Evolutionary conservation across 306 rosid species (phyloP).

Genomic region (Cucurbita moschata): DNA sequence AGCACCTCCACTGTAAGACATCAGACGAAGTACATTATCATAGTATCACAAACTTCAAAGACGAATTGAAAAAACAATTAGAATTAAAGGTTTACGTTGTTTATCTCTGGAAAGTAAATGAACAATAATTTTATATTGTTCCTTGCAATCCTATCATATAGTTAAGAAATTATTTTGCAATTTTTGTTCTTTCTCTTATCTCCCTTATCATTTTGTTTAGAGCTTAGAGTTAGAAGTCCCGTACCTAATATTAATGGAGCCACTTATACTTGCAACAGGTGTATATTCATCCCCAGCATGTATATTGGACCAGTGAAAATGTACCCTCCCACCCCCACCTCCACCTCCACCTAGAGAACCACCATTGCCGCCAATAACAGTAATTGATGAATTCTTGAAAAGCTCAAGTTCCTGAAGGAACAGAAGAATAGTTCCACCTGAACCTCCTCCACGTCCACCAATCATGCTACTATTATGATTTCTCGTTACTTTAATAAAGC

Average conservation of each 20-base stretch:
- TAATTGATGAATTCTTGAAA: slow-evolving; percentile 54
- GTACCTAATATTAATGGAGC: slow-evolving; percentile 67
- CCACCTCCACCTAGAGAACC: slow-evolving; percentile 91
- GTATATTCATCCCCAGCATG: slow-evolving; percentile 61
- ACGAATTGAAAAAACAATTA: not conserved
- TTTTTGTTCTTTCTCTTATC: not conserved
- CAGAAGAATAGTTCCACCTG: slow-evolving; percentile 94
- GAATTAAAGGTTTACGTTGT: not conserved
- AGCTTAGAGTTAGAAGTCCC: not conserved
- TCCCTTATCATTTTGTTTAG: not conserved
- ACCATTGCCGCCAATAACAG: slow-evolving; percentile 80
- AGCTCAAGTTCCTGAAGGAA: slow-evolving; percentile 87
- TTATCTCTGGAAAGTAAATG: not conserved
- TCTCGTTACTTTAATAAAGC: slow-evolving; percentile 40
- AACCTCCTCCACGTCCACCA: slow-evolving; percentile 95
- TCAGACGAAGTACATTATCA: slow-evolving; percentile 15
- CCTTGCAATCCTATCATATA: not conserved
- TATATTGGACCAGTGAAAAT: slow-evolving; percentile 91
- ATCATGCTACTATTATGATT: slow-evolving; percentile 43
- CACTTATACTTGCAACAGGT: slow-evolving; percentile 73
- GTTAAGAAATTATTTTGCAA: not conserved
- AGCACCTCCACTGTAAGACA: slow-evolving; percentile 72
- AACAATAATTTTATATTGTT: not conserved
- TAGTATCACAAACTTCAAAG: slow-evolving; percentile 8
- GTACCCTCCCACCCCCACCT: slow-evolving; percentile 98